These are phyloP conservation scores for Puccinia horiana DNA, from an alignment of 1,284 basidiomycete genomes.

Conservation along the genomic window DNA sequence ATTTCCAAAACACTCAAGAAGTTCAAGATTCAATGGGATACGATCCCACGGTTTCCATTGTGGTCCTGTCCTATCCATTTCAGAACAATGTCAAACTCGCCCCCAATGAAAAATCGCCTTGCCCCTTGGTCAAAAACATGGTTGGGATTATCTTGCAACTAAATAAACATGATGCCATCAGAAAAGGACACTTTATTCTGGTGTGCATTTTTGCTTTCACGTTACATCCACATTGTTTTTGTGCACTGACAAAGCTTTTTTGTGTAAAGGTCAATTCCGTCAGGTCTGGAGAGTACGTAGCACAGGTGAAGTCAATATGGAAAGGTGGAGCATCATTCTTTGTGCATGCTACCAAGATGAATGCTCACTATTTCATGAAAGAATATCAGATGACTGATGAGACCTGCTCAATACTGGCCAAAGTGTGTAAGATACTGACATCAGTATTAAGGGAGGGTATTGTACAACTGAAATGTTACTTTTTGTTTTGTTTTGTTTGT, in stretches of 20 bases:
- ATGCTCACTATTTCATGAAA: neutral
- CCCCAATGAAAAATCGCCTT: too few species aligned
- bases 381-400: neutral
- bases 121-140: too few species aligned
- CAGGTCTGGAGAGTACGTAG: neutral
- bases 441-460: neutral
- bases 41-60: neutral
- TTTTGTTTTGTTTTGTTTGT: neutral
- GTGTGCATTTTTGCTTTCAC: neutral
- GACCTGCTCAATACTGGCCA: neutral
- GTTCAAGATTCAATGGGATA: neutral
- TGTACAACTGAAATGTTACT: too few species aligned
- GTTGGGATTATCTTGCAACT: neutral
- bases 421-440: too few species aligned
- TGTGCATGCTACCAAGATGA: neutral
- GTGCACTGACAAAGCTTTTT: neutral
- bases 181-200: neutral
- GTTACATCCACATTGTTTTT: neutral
- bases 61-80: neutral
- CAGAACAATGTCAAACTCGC: neutral
- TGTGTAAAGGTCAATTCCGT: neutral
- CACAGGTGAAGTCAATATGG: neutral
- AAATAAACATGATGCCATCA: neutral
- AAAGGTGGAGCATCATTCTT: neutral
- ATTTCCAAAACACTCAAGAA: neutral